phyloP scores from a whole-genome alignment of 2,329 filamentous ascomycete genomes.

The Ophiostoma quercus region DNA sequence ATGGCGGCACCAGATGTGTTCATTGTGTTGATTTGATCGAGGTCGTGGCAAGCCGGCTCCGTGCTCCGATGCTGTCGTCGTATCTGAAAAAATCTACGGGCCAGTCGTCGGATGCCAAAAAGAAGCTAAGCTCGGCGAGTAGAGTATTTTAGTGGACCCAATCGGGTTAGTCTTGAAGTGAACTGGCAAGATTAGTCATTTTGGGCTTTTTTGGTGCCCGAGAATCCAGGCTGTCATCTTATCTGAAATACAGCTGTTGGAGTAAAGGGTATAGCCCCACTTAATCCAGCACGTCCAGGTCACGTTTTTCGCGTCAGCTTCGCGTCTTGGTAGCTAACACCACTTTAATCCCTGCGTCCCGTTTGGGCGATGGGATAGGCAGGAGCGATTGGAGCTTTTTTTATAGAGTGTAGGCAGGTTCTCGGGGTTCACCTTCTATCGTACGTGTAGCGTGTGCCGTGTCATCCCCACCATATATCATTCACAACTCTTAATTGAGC shows the following conservation, averaged over 20 bases:
- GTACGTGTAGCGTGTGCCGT: neutral
- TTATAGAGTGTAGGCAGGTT: neutral
- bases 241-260: neutral
- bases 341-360: neutral
- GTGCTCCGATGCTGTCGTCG: neutral
- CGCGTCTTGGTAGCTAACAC: slow-evolving; percentile 31
- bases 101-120: neutral
- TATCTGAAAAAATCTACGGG: slow-evolving; percentile 10
- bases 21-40: no score
- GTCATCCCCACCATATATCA: neutral
- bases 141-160: neutral
- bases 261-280: neutral
- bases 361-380: neutral
- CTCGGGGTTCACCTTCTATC: neutral
- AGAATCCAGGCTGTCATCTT: slow-evolving; percentile 6
- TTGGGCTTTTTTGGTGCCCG: neutral
- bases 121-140: slow-evolving; percentile 4
- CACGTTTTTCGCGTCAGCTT: slow-evolving; percentile 44
- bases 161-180: neutral
- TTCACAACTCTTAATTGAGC: neutral
- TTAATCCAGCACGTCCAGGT: slow-evolving; percentile 28
- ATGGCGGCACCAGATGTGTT: slow-evolving; percentile 35
- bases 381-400: slow-evolving; percentile 13
- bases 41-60: neutral
- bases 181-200: neutral